These are phyloP conservation scores for Hygrophoropsis aurantiaca DNA, from an alignment of 768 basidiomycete species.

Conservation along the genomic window DNA sequence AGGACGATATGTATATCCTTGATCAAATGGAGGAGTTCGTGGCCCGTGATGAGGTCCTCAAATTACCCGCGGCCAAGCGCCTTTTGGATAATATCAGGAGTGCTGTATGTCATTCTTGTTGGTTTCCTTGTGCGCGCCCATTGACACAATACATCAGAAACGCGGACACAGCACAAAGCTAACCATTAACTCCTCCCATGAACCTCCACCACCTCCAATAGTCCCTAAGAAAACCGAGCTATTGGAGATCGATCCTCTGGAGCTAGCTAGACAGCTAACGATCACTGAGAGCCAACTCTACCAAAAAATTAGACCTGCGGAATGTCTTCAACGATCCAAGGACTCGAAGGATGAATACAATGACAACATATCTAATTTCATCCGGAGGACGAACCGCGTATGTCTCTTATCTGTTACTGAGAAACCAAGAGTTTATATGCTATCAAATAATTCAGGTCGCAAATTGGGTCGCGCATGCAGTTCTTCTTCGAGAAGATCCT, in stretches of 20 bases:
- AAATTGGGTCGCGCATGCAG: constrained; percentile 58
- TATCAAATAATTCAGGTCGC: constrained; percentile 43
- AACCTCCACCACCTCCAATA: constrained; percentile 51
- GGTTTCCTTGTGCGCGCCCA: neutral
- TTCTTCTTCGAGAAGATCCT: constrained; percentile 55
- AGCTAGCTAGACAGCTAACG: constrained; percentile 68
- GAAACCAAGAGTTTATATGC: neutral
- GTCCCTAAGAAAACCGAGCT: constrained; percentile 49
- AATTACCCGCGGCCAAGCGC: constrained; percentile 47
- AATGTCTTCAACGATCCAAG: constrained; percentile 59
- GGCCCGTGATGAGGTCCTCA: constrained; percentile 38
- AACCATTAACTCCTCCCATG: constrained; percentile 31
- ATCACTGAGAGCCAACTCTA: constrained; percentile 62
- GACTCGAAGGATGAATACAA: constrained; percentile 41
- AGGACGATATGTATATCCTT: constrained; percentile 52
- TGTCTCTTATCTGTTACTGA: constrained; percentile 8
- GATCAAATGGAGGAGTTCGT: constrained; percentile 55
- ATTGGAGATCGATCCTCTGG: constrained; percentile 60
- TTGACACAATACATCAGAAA: constrained; percentile 10
- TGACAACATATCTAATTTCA: constrained; percentile 58
- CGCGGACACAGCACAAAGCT: constrained; percentile 35
- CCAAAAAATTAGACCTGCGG: constrained; percentile 56
- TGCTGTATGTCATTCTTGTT: constrained; percentile 36
- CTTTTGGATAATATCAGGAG: constrained; percentile 50
- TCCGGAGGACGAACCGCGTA: constrained; percentile 57